Evolutionary conservation across 106 monocot species (phyloP), one percentile per base, ranked within the genome.

Genomic region (Ottelia alismoides): DNA sequence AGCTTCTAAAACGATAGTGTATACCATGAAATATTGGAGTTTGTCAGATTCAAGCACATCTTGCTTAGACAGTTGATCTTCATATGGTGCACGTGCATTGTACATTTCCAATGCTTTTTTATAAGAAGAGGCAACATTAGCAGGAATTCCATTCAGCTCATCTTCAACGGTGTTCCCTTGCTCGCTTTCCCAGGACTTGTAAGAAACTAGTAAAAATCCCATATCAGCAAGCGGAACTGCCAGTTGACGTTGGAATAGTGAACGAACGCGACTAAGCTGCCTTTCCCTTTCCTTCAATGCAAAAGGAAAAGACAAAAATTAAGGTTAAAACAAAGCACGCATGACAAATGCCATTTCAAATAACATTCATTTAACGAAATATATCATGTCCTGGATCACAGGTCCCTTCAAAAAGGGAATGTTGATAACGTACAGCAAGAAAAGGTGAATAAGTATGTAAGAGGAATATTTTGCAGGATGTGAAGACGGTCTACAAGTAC

Each of bases 201-300:
- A 98, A 55, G 82, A 57, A 26, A 43, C 52, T 29, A 89, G 55
- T 55, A 80, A 79, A 49, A 74, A 71, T 44, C 47, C 66, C 52
- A 85, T 54, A 71, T 79, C 78, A 55, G 53, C 64, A 20, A 90
- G 70, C 59, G 96, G 96, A 67, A 98, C 68, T 50, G 89, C 76
- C 55, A 98, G 60, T 56, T 98, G 96, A 20, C 96, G 88, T 11
- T 98, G 89, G 64, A 82, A 98, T n/a, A 98, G 51, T 64, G 63
- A 23, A 48, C 85, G 89, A 57, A 90, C 74, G 2, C 74, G 78
- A 19, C 79, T 61, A 61, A 66, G 43, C 61, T 98, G 96, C 61
- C 82, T 98, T 26, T 44, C 56, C 57, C 75, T 98, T 55, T 85
- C 96, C 89, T 98, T 16, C 40, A 43, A 16, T 43, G 6, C 40